These are phyloP conservation scores for Fusarium avenaceum DNA, from an alignment of 2,329 filamentous ascomycete species.

Conservation along the genomic window DNA sequence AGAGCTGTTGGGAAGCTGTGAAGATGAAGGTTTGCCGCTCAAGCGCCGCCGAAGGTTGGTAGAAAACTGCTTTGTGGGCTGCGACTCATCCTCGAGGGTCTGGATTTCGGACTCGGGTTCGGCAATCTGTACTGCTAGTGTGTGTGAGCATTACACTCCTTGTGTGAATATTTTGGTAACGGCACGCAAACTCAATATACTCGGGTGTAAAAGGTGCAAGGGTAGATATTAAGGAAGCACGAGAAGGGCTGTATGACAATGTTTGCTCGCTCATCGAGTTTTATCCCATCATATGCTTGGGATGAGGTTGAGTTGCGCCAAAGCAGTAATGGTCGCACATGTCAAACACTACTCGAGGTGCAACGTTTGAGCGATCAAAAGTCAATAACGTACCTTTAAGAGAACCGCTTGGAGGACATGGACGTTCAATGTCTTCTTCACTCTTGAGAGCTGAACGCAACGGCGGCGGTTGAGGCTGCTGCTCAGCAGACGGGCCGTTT, in stretches of 20 bases:
- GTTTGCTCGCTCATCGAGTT: conserved; percentile 1
- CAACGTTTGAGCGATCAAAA: not conserved
- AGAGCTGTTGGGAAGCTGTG: conserved; percentile 54
- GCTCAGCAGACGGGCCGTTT: conserved; percentile 36
- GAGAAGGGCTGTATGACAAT: conserved; percentile 1
- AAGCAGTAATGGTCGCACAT: not conserved
- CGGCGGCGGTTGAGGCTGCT: conserved; percentile 47
- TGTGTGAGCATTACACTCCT: conserved; percentile 42
- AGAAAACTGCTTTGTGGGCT: conserved; percentile 51
- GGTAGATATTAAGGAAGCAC: conserved; percentile 16
- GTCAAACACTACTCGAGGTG: not conserved
- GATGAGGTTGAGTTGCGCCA: conserved; percentile 22
- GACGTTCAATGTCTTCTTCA: conserved; percentile 58
- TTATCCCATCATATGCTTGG: conserved; percentile 14
- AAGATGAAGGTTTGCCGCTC: conserved; percentile 51
- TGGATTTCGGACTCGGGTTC: conserved; percentile 60
- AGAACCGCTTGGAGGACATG: conserved; percentile 54
- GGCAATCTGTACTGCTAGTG: conserved; percentile 68
- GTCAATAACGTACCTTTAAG: conserved; percentile 60
- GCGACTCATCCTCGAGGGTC: conserved; percentile 52
- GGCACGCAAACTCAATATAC: conserved; percentile 3
- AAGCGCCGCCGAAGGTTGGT: conserved; percentile 53
- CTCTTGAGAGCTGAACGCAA: conserved; percentile 61
- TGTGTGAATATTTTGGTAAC: not conserved
- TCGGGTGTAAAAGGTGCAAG: not conserved